phyloP scores from a whole-genome alignment of 2,329 filamentous ascomycete genomes.

The Colletotrichum musicola region DNA sequence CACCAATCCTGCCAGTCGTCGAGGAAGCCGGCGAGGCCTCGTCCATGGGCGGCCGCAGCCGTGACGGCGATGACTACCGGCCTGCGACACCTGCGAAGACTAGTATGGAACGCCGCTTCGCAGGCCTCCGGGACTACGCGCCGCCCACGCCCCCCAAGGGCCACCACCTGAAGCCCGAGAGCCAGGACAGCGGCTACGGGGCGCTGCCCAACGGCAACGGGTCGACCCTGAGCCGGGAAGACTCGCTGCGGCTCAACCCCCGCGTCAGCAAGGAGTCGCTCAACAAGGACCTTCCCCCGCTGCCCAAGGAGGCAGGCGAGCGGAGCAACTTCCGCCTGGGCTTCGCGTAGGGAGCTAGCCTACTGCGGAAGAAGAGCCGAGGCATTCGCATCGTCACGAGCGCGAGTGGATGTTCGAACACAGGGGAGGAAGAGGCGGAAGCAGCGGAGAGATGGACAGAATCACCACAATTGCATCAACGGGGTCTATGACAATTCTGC shows the following conservation, averaged over 20 bases:
- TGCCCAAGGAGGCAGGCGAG: constrained; percentile 55
- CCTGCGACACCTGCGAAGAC: constrained; percentile 60
- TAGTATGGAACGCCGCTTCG: constrained; percentile 44
- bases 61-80: constrained; percentile 57
- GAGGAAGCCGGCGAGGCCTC: constrained; percentile 87
- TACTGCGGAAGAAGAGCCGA: neutral
- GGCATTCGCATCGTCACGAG: constrained; percentile 15
- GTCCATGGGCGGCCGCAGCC: constrained; percentile 72
- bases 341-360: constrained; percentile 29
- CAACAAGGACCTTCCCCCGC: constrained; percentile 70
- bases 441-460: constrained; percentile 21
- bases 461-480: constrained; percentile 37
- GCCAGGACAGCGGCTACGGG: constrained; percentile 62
- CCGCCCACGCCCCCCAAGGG: constrained; percentile 64
- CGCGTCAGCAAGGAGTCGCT: constrained; percentile 68
- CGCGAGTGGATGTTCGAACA: neutral
- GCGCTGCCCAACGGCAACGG: constrained; percentile 47
- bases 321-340: constrained; percentile 31
- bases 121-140: constrained; percentile 37
- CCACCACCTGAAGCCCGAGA: constrained; percentile 58
- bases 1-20: constrained; percentile 79
- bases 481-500: constrained; percentile 38
- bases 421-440: constrained; percentile 9
- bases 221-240: constrained; percentile 44
- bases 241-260: constrained; percentile 49